phyloP scores from a whole-genome alignment of 1,139 yeast genomes.

The Kluyveromyces sp. region DNA sequence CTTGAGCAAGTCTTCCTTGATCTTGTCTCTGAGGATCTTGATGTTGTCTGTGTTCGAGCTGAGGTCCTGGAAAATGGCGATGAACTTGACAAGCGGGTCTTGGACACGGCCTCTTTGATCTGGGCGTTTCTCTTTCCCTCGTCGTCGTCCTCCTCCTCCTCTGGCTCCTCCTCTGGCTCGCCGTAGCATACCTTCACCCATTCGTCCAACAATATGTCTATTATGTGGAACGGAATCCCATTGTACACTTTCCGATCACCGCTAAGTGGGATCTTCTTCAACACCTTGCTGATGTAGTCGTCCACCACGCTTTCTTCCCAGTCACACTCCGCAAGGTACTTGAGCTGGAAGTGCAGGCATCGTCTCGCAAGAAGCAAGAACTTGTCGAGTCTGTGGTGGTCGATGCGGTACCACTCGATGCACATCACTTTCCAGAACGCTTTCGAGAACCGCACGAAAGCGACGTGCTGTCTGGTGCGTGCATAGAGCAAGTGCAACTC shows the following conservation, averaged over 20 bases:
- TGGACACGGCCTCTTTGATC: conserved; percentile 29
- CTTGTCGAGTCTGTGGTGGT: conserved; percentile 83
- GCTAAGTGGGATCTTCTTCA: conserved; percentile 44
- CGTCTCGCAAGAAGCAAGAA: conserved; percentile 75
- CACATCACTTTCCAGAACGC: conserved; percentile 80
- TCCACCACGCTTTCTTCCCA: conserved; percentile 52
- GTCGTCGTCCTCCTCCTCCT: conserved; percentile 35
- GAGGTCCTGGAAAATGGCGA: conserved; percentile 53
- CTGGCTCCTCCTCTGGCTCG: conserved; percentile 36
- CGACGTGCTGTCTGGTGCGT: conserved; percentile 22
- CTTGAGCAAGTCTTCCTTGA: conserved; percentile 54
- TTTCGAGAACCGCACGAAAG: conserved; percentile 43
- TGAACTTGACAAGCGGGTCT: conserved; percentile 48
- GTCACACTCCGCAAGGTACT: conserved; percentile 42
- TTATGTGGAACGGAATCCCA: conserved; percentile 77
- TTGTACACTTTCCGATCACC: conserved; percentile 56
- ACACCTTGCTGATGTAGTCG: conserved; percentile 34
- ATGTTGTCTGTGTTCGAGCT: conserved; percentile 39
- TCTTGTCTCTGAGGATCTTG: conserved; percentile 60
- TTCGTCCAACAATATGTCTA: conserved; percentile 82
- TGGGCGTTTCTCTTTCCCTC: conserved; percentile 22
- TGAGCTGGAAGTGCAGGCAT: conserved; percentile 58
- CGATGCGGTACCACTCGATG: conserved; percentile 79
- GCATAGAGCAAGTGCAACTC: conserved; percentile 37
- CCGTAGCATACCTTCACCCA: conserved; percentile 58